These are phyloP conservation scores for Sutorius australiensis DNA, from an alignment of 768 basidiomycete species.

Conservation along the genomic window DNA sequence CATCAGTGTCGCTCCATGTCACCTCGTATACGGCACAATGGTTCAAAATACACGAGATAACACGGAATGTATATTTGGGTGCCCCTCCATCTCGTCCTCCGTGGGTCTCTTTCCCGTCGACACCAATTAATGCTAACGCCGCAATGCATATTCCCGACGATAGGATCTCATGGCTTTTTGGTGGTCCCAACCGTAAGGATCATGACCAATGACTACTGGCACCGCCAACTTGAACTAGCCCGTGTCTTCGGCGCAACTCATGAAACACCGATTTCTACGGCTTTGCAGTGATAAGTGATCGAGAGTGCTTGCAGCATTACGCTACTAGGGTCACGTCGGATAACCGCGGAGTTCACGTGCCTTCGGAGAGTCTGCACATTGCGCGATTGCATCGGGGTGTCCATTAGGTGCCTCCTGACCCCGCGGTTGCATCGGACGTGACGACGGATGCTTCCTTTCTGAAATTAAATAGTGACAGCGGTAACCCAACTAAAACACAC, in stretches of 20 bases:
- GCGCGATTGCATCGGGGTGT: constrained; percentile 24
- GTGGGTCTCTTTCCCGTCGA: background rate
- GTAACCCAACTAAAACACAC: background rate
- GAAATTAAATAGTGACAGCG: background rate
- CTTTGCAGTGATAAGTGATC: background rate
- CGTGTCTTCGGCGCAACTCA: background rate
- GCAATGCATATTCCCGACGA: background rate
- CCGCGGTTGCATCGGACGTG: constrained; percentile 25
- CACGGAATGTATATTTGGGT: background rate
- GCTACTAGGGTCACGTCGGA: constrained; percentile 1
- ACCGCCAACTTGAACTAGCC: background rate
- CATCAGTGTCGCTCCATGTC: background rate
- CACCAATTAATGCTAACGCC: no score
- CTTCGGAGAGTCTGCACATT: background rate
- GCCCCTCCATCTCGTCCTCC: background rate
- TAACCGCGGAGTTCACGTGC: background rate
- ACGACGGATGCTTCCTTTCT: background rate
- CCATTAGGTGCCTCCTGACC: background rate
- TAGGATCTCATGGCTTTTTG: background rate
- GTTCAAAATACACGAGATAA: background rate
- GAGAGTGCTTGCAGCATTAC: background rate
- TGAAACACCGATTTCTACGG: background rate
- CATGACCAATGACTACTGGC: background rate
- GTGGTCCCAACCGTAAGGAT: background rate
- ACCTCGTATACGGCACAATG: background rate